Evolutionary conservation across 2,329 filamentous ascomycete genomes (phyloP).

Genomic region (Phialophora tarda): DNA sequence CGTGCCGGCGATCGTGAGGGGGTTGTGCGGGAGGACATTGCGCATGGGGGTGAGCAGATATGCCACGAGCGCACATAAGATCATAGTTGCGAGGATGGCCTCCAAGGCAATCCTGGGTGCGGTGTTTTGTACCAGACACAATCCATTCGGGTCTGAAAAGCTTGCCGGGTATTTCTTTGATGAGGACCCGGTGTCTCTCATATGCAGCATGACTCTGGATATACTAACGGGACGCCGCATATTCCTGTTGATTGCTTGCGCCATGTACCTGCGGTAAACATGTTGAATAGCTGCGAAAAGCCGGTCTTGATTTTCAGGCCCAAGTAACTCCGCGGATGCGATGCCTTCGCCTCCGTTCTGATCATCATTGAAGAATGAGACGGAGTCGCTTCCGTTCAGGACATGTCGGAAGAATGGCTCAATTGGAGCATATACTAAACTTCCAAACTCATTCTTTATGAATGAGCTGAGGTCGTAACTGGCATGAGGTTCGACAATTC

Average conservation of each 20-base stretch:
- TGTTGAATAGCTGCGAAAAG: slow-evolving; percentile 13
- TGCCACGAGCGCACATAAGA: slow-evolving; percentile 20
- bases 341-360: neutral
- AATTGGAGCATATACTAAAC: neutral
- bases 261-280: slow-evolving; percentile 35
- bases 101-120: slow-evolving; percentile 30
- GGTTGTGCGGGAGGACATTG: slow-evolving; percentile 27
- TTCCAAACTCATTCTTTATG: neutral
- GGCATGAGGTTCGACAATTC: neutral
- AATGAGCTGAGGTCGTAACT: neutral
- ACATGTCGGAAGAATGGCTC: neutral
- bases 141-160: too few relatives aligned
- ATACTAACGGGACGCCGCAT: slow-evolving; percentile 22
- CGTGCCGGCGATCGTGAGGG: slow-evolving; percentile 30
- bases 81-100: slow-evolving; percentile 21
- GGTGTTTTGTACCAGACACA: too few relatives aligned
- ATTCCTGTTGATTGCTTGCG: slow-evolving; percentile 25
- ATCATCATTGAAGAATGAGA: too few relatives aligned
- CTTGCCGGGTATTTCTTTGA: too few relatives aligned
- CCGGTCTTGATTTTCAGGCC: slow-evolving; percentile 9
- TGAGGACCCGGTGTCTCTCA: too few relatives aligned
- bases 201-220: neutral
- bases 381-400: slow-evolving; percentile 7
- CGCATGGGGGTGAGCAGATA: slow-evolving; percentile 21
- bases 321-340: neutral